These are phyloP conservation scores for Monosporascus ibericus DNA, from an alignment of 2,329 filamentous ascomycete genomes.

Conservation along the genomic window DNA sequence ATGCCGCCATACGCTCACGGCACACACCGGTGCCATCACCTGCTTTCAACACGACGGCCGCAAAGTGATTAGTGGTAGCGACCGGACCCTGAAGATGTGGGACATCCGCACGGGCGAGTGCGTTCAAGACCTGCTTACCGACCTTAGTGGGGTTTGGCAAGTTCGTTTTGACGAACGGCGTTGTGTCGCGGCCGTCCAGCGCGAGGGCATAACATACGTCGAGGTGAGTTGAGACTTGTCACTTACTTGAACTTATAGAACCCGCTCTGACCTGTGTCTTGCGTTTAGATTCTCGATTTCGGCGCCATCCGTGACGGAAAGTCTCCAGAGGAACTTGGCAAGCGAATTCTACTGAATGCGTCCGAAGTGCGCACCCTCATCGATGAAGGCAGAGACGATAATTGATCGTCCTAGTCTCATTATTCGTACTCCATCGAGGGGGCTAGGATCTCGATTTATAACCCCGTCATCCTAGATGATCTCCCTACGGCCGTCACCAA, in stretches of 20 bases:
- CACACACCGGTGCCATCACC: slow-evolving; percentile 94
- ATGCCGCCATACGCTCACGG: slow-evolving; percentile 83
- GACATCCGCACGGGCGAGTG: slow-evolving; percentile 89
- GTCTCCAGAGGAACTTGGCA: slow-evolving; percentile 68
- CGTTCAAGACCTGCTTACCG: slow-evolving; percentile 85
- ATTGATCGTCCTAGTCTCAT: neutral
- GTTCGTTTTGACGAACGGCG: slow-evolving; percentile 94
- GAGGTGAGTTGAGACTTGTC: slow-evolving; percentile 59
- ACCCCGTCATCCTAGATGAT: too few species aligned
- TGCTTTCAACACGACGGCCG: slow-evolving; percentile 97
- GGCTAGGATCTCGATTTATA: too few species aligned
- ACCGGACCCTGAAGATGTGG: slow-evolving; percentile 98
- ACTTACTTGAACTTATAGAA: neutral
- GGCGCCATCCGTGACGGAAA: slow-evolving; percentile 87
- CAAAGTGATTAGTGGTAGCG: slow-evolving; percentile 94
- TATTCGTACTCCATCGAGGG: too few species aligned
- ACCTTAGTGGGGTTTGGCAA: slow-evolving; percentile 97
- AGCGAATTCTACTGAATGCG: slow-evolving; percentile 64
- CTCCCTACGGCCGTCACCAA: too few species aligned
- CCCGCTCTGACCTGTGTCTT: slow-evolving; percentile 25
- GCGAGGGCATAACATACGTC: slow-evolving; percentile 87
- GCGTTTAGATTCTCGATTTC: slow-evolving; percentile 83
- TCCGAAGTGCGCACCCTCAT: slow-evolving; percentile 40
- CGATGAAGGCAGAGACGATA: slow-evolving; percentile 18
- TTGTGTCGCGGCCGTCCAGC: slow-evolving; percentile 93